Percentiles rank a stretch among this genome's conserved stretches.
Conservation (phyloP, 2,329 filamentous ascomycete species). For the Apiospora malaysiana region DNA sequence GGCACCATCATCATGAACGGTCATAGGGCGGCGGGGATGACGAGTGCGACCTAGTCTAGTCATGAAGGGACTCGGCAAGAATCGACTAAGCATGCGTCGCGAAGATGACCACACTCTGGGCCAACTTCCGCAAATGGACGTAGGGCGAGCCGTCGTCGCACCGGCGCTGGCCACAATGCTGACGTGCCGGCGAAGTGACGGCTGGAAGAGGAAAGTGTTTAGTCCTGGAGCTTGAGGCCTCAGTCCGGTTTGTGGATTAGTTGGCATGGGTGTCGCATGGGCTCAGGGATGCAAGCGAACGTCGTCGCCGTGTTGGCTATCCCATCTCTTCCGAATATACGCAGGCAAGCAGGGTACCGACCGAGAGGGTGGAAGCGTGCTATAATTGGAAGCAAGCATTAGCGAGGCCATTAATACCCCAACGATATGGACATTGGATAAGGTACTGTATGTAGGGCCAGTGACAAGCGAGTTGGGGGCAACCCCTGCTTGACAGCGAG, state of each 20-base stretch:
- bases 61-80: background rate
- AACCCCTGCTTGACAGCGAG: background rate
- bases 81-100: slow-evolving; percentile 8
- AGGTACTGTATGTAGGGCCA: background rate
- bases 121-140: slow-evolving; percentile 25
- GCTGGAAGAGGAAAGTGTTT: slow-evolving; percentile 15
- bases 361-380: background rate
- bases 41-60: slow-evolving; percentile 8
- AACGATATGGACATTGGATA: background rate
- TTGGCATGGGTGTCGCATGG: background rate
- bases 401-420: background rate
- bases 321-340: background rate
- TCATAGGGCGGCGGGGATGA: slow-evolving; percentile 14
- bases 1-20: slow-evolving; percentile 16
- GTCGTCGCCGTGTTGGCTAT: background rate
- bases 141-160: slow-evolving; percentile 24
- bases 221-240: background rate
- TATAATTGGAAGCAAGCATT: slow-evolving; percentile 9
- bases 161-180: slow-evolving; percentile 19
- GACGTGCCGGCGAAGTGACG: slow-evolving; percentile 9
- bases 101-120: slow-evolving; percentile 23
- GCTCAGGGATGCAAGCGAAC: slow-evolving; percentile 16
- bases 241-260: background rate
- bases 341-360: slow-evolving; percentile 1
- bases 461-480: background rate